These are phyloP conservation scores for Lycium ferocissimum DNA, from an alignment of 257 asterid species.

Conservation along the genomic window DNA sequence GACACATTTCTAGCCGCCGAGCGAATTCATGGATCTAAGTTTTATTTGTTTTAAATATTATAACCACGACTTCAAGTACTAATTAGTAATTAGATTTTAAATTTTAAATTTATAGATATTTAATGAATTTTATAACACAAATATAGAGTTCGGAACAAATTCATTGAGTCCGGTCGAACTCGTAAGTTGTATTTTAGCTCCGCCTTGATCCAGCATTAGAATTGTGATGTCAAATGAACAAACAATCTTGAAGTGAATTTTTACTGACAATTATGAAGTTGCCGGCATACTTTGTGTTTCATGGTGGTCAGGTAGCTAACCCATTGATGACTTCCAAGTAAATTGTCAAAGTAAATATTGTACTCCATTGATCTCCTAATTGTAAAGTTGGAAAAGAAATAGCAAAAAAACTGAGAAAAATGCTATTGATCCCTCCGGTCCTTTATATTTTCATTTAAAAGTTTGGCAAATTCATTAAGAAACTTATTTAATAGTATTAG, in stretches of 20 bases:
- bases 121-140: too few species aligned
- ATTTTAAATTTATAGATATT: not conserved
- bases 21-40: too few species aligned
- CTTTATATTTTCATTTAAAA: not conserved
- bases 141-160: not conserved
- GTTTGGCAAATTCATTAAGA: too few species aligned
- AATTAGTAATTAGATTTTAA: not conserved
- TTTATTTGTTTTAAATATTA: not conserved
- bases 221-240: not conserved
- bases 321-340: not conserved
- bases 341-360: not conserved
- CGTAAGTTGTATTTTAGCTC: not conserved
- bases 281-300: not conserved
- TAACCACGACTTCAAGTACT: not conserved
- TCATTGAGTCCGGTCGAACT: not conserved
- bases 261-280: not conserved
- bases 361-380: not conserved
- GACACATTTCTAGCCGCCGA: not conserved
- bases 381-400: not conserved
- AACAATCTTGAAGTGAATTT: not conserved
- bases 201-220: not conserved
- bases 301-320: not conserved
- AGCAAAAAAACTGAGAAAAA: not conserved
- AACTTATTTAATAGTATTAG: too few species aligned
- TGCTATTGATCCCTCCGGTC: not conserved